These are phyloP conservation scores for Aphanoascus verrucosus DNA, from an alignment of 2,329 filamentous ascomycete species.

Conservation along the genomic window DNA sequence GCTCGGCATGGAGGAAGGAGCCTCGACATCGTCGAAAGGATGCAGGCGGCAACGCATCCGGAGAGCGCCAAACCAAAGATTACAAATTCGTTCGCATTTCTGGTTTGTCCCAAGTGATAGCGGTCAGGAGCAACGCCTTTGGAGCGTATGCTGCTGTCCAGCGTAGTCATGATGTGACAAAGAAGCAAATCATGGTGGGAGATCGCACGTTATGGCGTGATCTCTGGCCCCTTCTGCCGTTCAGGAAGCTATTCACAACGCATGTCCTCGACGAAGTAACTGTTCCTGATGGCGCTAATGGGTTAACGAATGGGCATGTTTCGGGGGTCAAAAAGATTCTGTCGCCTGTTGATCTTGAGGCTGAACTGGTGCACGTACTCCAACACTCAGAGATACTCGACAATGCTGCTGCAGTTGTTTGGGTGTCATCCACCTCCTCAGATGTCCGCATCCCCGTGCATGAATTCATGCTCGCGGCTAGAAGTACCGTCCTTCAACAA, in stretches of 20 bases:
- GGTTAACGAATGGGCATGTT: not conserved
- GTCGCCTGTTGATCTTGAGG: conserved; percentile 8
- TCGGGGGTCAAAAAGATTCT: not conserved
- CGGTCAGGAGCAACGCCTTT: conserved; percentile 76
- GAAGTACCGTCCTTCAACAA: conserved; percentile 58
- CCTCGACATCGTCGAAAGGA: conserved; percentile 73
- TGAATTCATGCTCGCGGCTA: conserved; percentile 63
- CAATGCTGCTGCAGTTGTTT: conserved; percentile 26
- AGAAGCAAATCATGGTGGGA: conserved; percentile 56
- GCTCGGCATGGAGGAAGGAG: conserved; percentile 83
- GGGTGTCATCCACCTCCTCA: conserved; percentile 48
- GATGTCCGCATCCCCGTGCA: conserved; percentile 69
- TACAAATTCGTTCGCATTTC: conserved; percentile 93
- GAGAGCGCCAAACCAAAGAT: conserved; percentile 61
- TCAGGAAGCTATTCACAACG: conserved; percentile 45
- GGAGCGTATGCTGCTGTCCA: conserved; percentile 83
- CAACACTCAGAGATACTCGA: conserved; percentile 18
- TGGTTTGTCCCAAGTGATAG: conserved; percentile 71
- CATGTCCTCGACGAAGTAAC: conserved; percentile 25
- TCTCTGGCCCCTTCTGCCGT: conserved; percentile 56
- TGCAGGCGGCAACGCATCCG: conserved; percentile 38
- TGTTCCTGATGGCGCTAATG: not conserved
- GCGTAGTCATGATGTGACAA: conserved; percentile 71
- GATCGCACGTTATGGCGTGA: conserved; percentile 64
- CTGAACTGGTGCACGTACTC: conserved; percentile 26